Evolutionary conservation across 2,329 filamentous ascomycete genomes (phyloP).

Genomic region (Fusarium humuli): DNA sequence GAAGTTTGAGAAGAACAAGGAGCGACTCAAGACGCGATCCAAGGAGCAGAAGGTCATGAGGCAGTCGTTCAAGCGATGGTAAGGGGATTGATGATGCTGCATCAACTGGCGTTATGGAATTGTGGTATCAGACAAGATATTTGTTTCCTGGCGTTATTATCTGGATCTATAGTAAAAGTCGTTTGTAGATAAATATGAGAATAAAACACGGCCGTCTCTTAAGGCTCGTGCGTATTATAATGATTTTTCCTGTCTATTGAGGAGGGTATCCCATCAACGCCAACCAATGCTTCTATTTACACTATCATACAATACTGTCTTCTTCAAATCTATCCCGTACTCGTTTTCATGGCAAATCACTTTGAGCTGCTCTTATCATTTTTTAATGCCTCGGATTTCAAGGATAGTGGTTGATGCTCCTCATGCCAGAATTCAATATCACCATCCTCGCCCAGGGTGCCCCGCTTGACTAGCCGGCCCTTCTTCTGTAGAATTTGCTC

Average conservation of each 20-base stretch:
- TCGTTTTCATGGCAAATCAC: background rate
- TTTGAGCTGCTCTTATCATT: conserved; percentile 20
- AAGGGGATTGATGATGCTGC: conserved; percentile 30
- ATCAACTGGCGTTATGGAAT: conserved; percentile 47
- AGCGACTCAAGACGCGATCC: conserved; percentile 82
- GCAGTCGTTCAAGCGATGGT: conserved; percentile 72
- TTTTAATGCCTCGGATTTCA: conserved; percentile 19
- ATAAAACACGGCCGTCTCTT: background rate
- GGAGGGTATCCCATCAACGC: conserved; percentile 42
- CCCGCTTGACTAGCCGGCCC: conserved; percentile 78
- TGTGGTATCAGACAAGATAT: conserved; percentile 21
- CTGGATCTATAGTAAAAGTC: conserved; percentile 22
- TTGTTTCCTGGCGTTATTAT: conserved; percentile 35
- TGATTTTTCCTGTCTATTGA: conserved; percentile 21
- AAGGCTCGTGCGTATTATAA: conserved; percentile 7
- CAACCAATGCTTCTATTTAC: conserved; percentile 30
- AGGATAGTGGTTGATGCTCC: conserved; percentile 10
- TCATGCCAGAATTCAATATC: conserved; percentile 95
- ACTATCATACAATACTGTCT: conserved; percentile 35
- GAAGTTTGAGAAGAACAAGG: conserved; percentile 86
- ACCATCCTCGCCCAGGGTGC: conserved; percentile 78
- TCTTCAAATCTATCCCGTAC: background rate
- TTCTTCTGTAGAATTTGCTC: conserved; percentile 83
- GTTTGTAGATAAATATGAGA: conserved; percentile 26
- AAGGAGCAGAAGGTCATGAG: conserved; percentile 77